Percentiles rank a stretch among this genome's conserved stretches.
Evolutionary conservation across 352 stramenopile species (phyloP).

Genomic region (Halophytophthora batemanensis): DNA sequence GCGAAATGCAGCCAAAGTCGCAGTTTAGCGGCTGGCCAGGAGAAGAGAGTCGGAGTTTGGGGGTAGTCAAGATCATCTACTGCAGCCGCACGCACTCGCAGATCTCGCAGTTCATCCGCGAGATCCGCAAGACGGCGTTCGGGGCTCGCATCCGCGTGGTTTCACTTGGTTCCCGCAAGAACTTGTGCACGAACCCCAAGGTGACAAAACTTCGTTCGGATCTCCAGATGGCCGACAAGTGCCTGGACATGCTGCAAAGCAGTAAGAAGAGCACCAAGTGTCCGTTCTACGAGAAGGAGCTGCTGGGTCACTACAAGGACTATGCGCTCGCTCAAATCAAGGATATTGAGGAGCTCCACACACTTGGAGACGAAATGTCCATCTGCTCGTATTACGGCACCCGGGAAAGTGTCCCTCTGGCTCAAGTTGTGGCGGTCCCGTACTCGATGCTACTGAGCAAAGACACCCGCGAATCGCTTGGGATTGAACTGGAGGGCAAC

Average conservation of each 20-base stretch:
- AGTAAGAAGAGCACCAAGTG: constrained; percentile 64
- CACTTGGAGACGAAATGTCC: constrained; percentile 86
- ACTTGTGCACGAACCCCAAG: constrained; percentile 77
- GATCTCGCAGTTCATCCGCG: constrained; percentile 86
- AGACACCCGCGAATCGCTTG: constrained; percentile 87
- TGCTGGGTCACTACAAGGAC: constrained; percentile 70
- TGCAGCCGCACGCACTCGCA: constrained; percentile 90
- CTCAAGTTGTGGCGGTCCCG: constrained; percentile 90
- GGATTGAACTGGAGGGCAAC: constrained; percentile 80
- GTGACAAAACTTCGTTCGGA: constrained; percentile 66
- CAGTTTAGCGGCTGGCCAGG: constrained; percentile 4
- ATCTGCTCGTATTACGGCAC: constrained; percentile 98
- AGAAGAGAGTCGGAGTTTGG: constrained; percentile 31
- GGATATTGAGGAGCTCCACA: constrained; percentile 96
- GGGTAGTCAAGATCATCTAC: constrained; percentile 85
- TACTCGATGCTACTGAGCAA: constrained; percentile 93
- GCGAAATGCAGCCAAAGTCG: constrained; percentile 16
- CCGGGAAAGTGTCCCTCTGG: constrained; percentile 83
- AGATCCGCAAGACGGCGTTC: constrained; percentile 85
- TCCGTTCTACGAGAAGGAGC: constrained; percentile 78
- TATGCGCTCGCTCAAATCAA: constrained; percentile 77
- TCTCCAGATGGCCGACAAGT: constrained; percentile 81
- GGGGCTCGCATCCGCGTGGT: constrained; percentile 66
- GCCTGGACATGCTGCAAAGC: constrained; percentile 84
- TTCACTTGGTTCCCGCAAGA: constrained; percentile 82